These are phyloP conservation scores for Hansenula sp. DNA, from an alignment of 1,139 yeast genomes.

Conservation along the genomic window DNA sequence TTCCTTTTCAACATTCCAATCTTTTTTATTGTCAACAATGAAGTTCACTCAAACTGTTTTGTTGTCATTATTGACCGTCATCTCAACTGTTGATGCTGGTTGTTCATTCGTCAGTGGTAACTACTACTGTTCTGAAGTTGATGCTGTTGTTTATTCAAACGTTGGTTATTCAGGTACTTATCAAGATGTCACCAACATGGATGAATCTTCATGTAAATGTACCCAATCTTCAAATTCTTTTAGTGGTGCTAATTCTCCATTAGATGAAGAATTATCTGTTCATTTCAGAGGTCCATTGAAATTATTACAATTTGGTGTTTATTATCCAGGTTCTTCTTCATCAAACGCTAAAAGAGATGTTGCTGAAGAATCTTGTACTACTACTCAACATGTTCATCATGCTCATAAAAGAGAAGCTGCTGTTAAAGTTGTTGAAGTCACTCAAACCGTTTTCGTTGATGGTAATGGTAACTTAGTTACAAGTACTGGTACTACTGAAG, in stretches of 20 bases:
- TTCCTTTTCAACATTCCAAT: not conserved
- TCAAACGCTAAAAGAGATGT: conserved; percentile 34
- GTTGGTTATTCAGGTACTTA: conserved; percentile 83
- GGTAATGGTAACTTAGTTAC: conserved; percentile 49
- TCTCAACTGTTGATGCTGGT: conserved; percentile 28
- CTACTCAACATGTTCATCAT: conserved; percentile 52
- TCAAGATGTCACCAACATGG: conserved; percentile 67
- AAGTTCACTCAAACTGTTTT: conserved; percentile 21
- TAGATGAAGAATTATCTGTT: conserved; percentile 84
- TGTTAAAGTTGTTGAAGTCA: conserved; percentile 62
- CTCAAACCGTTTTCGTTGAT: conserved; percentile 69
- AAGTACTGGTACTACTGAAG: conserved; percentile 8
- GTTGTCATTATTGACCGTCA: conserved; percentile 20
- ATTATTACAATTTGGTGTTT: conserved; percentile 76
- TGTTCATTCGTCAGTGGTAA: conserved; percentile 60
- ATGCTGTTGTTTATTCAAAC: conserved; percentile 63
- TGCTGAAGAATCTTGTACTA: conserved; percentile 27
- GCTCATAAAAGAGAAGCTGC: conserved; percentile 58
- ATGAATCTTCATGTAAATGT: conserved; percentile 62
- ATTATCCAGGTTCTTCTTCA: conserved; percentile 42
- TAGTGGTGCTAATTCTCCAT: conserved; percentile 76
- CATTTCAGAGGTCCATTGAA: conserved; percentile 93
- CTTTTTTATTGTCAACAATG: no score
- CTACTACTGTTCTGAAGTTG: conserved; percentile 74
- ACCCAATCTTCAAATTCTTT: conserved; percentile 47